Evolutionary conservation across 495 filamentous ascomycete species (phyloP).

Genomic region (Penicillium arizonense): DNA sequence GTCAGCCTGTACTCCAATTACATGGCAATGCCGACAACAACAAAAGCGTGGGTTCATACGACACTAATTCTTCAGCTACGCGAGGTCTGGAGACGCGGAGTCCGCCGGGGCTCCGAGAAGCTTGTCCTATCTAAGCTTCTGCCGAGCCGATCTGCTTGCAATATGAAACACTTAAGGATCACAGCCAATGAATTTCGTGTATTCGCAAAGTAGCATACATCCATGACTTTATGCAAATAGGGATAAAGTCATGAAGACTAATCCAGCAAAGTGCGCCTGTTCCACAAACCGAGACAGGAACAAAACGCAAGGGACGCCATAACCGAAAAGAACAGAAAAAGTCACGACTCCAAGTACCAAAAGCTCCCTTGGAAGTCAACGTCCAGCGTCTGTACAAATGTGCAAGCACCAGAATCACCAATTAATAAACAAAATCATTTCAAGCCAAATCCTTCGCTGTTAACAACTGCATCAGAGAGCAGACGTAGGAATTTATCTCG

Average conservation of each 20-base stretch:
- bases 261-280: background rate
- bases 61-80: background rate
- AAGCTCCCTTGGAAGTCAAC: background rate
- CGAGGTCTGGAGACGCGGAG: slow-evolving; percentile 4
- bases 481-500: slow-evolving; percentile 64
- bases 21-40: background rate
- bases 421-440: slow-evolving; percentile 50
- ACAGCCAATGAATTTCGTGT: background rate
- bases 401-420: slow-evolving; percentile 1
- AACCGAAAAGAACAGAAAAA: background rate
- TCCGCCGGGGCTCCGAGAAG: slow-evolving; percentile 17
- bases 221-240: background rate
- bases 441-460: slow-evolving; percentile 93
- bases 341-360: slow-evolving; percentile 1
- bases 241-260: background rate
- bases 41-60: too few species aligned
- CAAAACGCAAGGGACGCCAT: background rate
- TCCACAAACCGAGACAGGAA: background rate
- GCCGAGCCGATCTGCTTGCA: background rate
- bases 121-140: slow-evolving; percentile 15
- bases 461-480: slow-evolving; percentile 83
- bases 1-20: background rate
- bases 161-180: too few species aligned
- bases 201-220: background rate
- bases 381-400: slow-evolving; percentile 13